Conservation (phyloP, 108 stramenopile genomes). For the Cyclotella cryptica region DNA sequence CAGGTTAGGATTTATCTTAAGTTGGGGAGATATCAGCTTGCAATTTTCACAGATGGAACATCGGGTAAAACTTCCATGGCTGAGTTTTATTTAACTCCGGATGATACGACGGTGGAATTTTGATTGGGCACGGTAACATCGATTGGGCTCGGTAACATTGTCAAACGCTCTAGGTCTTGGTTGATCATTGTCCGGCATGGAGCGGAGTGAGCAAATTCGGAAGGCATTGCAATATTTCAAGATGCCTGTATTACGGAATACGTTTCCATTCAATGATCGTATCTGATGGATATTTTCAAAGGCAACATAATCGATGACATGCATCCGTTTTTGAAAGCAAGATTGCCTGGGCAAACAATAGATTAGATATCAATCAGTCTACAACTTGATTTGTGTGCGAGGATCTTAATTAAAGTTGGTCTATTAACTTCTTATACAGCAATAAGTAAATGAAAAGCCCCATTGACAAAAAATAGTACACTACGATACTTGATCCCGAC, state of each 20-base stretch:
- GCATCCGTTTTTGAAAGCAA: too few species aligned
- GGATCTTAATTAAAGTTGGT: too few species aligned
- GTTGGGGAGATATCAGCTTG: conserved; percentile 72
- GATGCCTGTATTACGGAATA: conserved; percentile 80
- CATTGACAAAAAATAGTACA: too few species aligned
- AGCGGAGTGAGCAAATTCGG: conserved; percentile 75
- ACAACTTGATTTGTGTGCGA: too few species aligned
- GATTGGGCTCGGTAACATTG: conserved; percentile 45
- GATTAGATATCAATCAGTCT: too few species aligned
- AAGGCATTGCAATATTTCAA: conserved; percentile 77
- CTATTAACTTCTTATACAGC: too few species aligned
- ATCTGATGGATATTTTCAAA: not conserved
- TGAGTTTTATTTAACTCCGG: conserved; percentile 87
- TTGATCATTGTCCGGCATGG: conserved; percentile 61
- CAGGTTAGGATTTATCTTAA: conserved; percentile 46
- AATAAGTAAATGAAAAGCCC: too few species aligned
- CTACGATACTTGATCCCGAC: too few species aligned
- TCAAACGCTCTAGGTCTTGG: conserved; percentile 6
- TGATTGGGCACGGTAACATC: too few species aligned
- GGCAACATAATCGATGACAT: too few species aligned
- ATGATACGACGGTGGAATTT: conserved; percentile 87
- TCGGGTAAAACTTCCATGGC: conserved; percentile 69
- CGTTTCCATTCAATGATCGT: conserved; percentile 53
- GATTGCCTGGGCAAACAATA: too few species aligned
- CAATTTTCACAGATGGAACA: conserved; percentile 68